phyloP scores from a whole-genome alignment of 2,329 filamentous ascomycete genomes.

The Rhynchosporium graminicola region DNA sequence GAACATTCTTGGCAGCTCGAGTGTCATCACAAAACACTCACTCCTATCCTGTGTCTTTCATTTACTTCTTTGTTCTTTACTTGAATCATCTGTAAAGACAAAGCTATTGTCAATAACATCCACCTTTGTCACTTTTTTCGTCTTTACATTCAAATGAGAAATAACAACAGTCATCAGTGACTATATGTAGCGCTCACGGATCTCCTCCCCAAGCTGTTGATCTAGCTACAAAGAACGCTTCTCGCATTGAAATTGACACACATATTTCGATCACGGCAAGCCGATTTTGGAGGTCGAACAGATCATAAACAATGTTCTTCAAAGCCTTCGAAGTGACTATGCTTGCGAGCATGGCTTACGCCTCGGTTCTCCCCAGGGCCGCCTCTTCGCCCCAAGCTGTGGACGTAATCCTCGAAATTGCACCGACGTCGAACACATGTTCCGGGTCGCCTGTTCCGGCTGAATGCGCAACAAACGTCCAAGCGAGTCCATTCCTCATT shows the following conservation, averaged over 20 bases:
- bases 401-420: slow-evolving; percentile 43
- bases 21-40: slow-evolving; percentile 1
- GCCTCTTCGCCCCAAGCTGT: slow-evolving; percentile 20
- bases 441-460: slow-evolving; percentile 43
- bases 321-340: slow-evolving; percentile 12
- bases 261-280: background rate
- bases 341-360: slow-evolving; percentile 13
- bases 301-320: slow-evolving; percentile 14
- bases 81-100: background rate
- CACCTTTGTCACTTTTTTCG: background rate
- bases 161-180: background rate
- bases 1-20: background rate
- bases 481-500: slow-evolving; percentile 53
- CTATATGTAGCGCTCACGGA: background rate
- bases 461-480: slow-evolving; percentile 55
- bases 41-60: slow-evolving; percentile 10
- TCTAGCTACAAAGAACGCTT: background rate
- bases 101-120: background rate
- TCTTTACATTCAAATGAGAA: slow-evolving; percentile 1
- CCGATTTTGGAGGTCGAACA: background rate
- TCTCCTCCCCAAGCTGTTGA: background rate
- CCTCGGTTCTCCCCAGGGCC: slow-evolving; percentile 11
- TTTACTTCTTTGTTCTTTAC: background rate
- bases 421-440: slow-evolving; percentile 51
- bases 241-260: background rate